These are phyloP conservation scores for Aspergillus sp. DNA, from an alignment of 2,329 filamentous ascomycete genomes.

Conservation along the genomic window DNA sequence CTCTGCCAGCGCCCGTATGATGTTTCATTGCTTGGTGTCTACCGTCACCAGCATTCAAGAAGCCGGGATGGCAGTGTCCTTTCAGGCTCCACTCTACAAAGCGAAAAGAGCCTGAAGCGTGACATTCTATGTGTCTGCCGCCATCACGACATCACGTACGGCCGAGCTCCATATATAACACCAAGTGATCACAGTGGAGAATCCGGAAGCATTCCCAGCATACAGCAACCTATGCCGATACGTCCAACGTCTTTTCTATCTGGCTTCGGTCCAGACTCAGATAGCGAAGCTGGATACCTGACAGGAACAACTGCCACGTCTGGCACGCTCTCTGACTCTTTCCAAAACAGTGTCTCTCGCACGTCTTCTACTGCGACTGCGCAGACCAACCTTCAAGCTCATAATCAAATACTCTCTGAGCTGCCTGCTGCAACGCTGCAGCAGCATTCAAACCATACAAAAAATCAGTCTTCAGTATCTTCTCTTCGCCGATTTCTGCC, in stretches of 20 bases:
- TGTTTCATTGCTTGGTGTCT: slow-evolving; percentile 38
- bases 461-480: slow-evolving; percentile 36
- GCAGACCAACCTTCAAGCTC: slow-evolving; percentile 21
- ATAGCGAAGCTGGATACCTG: slow-evolving; percentile 30
- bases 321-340: slow-evolving; percentile 20
- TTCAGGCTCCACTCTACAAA: slow-evolving; percentile 36
- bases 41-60: slow-evolving; percentile 22
- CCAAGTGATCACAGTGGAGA: slow-evolving; percentile 26
- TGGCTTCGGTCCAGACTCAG: slow-evolving; percentile 29
- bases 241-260: slow-evolving; percentile 30
- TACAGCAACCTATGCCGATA: slow-evolving; percentile 32
- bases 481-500: slow-evolving; percentile 36
- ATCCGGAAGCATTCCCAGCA: slow-evolving; percentile 26
- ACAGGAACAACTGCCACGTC: slow-evolving; percentile 29
- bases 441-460: slow-evolving; percentile 24
- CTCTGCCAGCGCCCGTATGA: slow-evolving; percentile 40
- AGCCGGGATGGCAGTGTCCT: slow-evolving; percentile 30
- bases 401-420: slow-evolving; percentile 18
- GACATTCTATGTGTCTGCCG: slow-evolving; percentile 40
- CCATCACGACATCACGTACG: slow-evolving; percentile 32
- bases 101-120: slow-evolving; percentile 37
- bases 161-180: slow-evolving; percentile 24
- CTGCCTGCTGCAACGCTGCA: slow-evolving; percentile 23
- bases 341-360: slow-evolving; percentile 29
- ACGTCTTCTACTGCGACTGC: slow-evolving; percentile 31